Base-by-base conservation (phyloP, 345 rosid genomes). In the Zanthoxylum bungeanum region DNA sequence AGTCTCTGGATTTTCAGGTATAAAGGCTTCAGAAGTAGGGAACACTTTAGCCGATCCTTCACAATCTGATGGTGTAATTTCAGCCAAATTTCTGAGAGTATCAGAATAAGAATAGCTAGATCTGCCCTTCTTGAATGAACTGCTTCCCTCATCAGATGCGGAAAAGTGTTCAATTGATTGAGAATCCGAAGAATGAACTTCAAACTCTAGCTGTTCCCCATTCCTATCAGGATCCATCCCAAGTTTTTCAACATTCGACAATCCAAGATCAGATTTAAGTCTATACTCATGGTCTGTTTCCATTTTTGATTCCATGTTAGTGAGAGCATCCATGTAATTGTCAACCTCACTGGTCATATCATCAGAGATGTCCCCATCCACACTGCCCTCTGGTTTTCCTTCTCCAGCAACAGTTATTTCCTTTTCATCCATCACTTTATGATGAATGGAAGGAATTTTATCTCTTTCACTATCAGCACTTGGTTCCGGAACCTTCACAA, bases 251-350 rank as follows among this genome's bases (percentile, higher is more conserved):
- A 73, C 70, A 58, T 70, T 77, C 52, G 59, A 47, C 70, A 83
- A 72, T 67, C 73, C 73, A 37, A 39, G 25, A 61, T 67, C 66
- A 49, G 46, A 76, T 65, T 74, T 90, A 67, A 53, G 44, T 70
- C 84, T 84, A 65, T 68, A 74, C 19, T 88, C 93, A 70, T 78
- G 79, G 66, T 88, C 97, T 24, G 83, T 84, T 77, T 95, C 99
- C 72, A 84, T 81, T 85, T 92, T 98, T 25, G 94, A 91, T 75
- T 93, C 99, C 89, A 95, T 80, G 36, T 89, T 87, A 64, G 97
- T 74, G 72, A 88, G 90, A 63, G 98, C 98, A 85, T 95, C 99
- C 82, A 87, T 70, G 78, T 85, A 95, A 77, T 87, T 87, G 57
- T 95, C 99, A 74, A 89, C 85, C 83, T 95, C 99, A 71, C 98